Evolutionary conservation across 2,329 filamentous ascomycete species (phyloP).

Genomic region (Diaporthe eres): DNA sequence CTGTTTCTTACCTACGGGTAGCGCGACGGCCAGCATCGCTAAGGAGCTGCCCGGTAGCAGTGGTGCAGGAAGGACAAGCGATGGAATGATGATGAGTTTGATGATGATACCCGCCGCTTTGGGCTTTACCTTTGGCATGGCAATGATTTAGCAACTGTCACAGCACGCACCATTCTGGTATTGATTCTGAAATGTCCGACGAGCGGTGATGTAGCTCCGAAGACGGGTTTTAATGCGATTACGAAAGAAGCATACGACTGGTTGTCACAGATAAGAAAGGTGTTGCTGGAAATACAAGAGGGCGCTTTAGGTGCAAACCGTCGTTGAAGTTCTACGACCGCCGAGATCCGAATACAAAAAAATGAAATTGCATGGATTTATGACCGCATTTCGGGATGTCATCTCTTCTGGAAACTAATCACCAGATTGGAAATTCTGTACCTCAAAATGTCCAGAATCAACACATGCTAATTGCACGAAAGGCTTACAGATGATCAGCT

Average conservation of each 20-base stretch:
- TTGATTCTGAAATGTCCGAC: neutral
- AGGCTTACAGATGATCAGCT: neutral
- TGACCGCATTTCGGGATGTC: neutral
- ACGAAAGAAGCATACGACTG: too few species aligned
- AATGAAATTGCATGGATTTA: neutral
- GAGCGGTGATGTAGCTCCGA: neutral
- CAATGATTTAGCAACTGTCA: constrained; percentile 21
- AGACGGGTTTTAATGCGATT: neutral
- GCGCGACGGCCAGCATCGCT: constrained; percentile 69
- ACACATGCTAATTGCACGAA: too few species aligned
- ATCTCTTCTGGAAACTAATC: neutral
- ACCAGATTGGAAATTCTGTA: too few species aligned
- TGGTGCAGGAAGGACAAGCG: neutral
- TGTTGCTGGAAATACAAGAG: neutral
- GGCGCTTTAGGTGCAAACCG: neutral
- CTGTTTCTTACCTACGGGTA: constrained; percentile 72
- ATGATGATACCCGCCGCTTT: constrained; percentile 36
- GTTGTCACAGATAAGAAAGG: too few species aligned
- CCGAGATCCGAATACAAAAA: neutral
- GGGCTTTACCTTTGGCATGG: constrained; percentile 36
- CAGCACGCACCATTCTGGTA: neutral
- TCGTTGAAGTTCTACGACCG: neutral
- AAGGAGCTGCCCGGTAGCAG: constrained; percentile 61
- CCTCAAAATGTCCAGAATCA: too few species aligned
- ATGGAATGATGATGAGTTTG: neutral